Percentiles rank a stretch among this genome's conserved stretches.
phyloP scores from a whole-genome alignment of 2,329 filamentous ascomycete genomes.

The Cladosporium sp. region DNA sequence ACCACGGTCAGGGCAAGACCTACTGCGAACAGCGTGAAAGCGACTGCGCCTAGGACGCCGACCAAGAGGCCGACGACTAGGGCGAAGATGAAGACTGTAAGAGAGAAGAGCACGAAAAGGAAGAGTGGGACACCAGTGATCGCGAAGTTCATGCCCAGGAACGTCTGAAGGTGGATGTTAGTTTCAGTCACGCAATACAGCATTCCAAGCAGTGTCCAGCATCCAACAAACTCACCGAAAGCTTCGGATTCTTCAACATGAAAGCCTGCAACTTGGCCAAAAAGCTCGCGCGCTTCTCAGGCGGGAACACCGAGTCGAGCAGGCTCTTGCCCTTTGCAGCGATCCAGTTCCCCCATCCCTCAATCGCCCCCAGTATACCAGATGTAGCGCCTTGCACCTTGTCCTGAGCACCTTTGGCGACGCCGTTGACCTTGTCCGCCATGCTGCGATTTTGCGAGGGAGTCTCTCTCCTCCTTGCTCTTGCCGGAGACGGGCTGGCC shows the following conservation, averaged over 20 bases:
- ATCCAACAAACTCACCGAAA: constrained; percentile 59
- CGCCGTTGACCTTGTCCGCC: constrained; percentile 27
- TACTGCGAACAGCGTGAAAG: constrained; percentile 68
- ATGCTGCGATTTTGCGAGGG: constrained; percentile 22
- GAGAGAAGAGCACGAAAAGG: constrained; percentile 66
- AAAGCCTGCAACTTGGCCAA: constrained; percentile 57
- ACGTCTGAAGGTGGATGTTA: constrained; percentile 53
- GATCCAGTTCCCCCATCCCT: constrained; percentile 31
- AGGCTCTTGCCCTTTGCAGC: constrained; percentile 36
- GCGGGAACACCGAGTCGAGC: constrained; percentile 58
- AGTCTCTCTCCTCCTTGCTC: constrained; percentile 18
- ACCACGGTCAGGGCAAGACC: constrained; percentile 67
- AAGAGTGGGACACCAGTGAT: constrained; percentile 67
- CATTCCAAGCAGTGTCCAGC: background rate
- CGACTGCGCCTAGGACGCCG: constrained; percentile 50
- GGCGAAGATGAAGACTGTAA: constrained; percentile 63
- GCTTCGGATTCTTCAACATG: constrained; percentile 63
- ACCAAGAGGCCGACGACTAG: constrained; percentile 60
- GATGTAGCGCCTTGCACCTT: constrained; percentile 32
- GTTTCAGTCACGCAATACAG: background rate
- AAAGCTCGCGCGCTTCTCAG: constrained; percentile 59
- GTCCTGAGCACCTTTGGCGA: constrained; percentile 28
- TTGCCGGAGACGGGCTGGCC: constrained; percentile 30
- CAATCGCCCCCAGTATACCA: constrained; percentile 32
- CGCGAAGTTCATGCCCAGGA: constrained; percentile 64